Evolutionary conservation across 1,284 basidiomycete species (phyloP), one percentile per base, ranked within the genome.

Genomic region (Moniliella sp.): DNA sequence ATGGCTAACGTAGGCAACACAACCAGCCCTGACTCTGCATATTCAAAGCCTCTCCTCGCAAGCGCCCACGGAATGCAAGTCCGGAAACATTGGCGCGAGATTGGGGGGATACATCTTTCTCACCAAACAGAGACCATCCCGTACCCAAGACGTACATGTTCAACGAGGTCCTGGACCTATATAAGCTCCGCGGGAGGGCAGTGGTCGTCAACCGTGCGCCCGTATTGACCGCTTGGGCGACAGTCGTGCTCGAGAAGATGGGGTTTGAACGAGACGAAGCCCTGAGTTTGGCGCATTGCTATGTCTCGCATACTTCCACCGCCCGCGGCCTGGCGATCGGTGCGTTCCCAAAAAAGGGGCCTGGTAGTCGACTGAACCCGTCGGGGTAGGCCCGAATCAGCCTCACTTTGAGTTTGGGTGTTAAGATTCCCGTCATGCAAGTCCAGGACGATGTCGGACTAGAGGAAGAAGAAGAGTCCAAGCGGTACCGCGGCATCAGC

Each of bases 201-300:
- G 68, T 72, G 15, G 67, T 82, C 5, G 69, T 81, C 32, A 94
- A 94, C 61, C 74, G 86, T 13, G 84, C 86, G 1, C 86, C 88
- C 0, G 68, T 93, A 33, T 80, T 93, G 78, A 82, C 76, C 30
- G 80, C 78, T 1, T 94, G 86, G 86, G 73, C 80, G 0, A 78
- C 71, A 34, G 64, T 82, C 21, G 76, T 93, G 11, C 76, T 80
- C 4, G 78, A 86, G 48, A 67, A 73, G 16, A 66, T 88, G 37
- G 80, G 80, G 2, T 94, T 94, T 57, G 69, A 72, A 32, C 67
- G 75, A 31, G 72, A 78, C 44, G 88, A 94, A 62, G 78, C 88
- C 1, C 66, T 94, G 21, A 83, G 78, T 48, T 77, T 88, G 35
- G 79, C 1, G 21, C 15, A 9, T 25, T 18, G 21, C 21, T 23